Evolutionary conservation across 345 rosid genomes (phyloP), one percentile per base, ranked within the genome.

Genomic region (Nephelium lappaceum): DNA sequence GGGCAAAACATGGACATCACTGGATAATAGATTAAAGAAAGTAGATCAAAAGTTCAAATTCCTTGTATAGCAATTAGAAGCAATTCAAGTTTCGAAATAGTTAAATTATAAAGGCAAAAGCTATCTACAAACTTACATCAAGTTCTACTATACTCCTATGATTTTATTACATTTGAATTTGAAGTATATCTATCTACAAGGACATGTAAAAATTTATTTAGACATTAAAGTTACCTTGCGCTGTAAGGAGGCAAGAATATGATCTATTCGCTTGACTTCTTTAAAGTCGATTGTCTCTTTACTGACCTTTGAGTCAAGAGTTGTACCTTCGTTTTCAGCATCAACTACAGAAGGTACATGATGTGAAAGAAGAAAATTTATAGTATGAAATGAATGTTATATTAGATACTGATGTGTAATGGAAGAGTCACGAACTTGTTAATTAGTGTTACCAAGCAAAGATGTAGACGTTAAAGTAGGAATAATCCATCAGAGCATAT

Each of bases 181-280:
- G 1, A 42, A 42, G 42, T 16, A 5, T 63, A 69, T 43, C 21
- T 15, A 36, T 41, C 10, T 10, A 75, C 47, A 39, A 8, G 18
- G 42, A 39, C 51, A 51, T 7, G 42, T 49, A 39, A 57, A 43
- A 66, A 39, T 16, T 67, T 25, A n/a, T 27, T 51, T 9, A 23
- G 76, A 25, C 15, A 31, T 64, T 36, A 25, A 66, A 61, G 70
- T 78, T 88, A 93, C 97, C 98, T 91, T 93, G 81, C 98, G 91
- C 74, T 88, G 95, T 82, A 95, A 80, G 25, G 96, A 84, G 76
- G 88, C 89, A 57, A 95, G 93, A 77, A 95, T 93, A 63, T 77
- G 88, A 87, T 95, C 97, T 45, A 94, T 85, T 73, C 97, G 87
- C 89, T 91, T 95, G 74, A 93, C 85, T 88, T 95, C 98, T 86